phyloP scores from a whole-genome alignment of 768 basidiomycete genomes.

The Pholiota microspora region DNA sequence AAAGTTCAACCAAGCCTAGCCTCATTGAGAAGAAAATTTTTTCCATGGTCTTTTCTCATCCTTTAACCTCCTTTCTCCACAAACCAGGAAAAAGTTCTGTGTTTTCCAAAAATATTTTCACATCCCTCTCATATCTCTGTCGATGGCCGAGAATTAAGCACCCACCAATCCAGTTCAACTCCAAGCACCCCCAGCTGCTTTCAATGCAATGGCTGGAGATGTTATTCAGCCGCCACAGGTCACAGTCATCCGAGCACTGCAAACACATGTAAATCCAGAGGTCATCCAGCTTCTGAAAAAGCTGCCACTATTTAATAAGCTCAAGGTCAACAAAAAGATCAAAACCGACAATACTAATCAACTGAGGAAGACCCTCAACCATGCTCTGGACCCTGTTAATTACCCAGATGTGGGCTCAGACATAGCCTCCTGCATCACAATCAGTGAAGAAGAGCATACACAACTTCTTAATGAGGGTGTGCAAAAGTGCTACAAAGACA shows the following conservation, averaged over 20 bases:
- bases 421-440: background rate
- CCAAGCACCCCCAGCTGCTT: too few species aligned
- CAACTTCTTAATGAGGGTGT: constrained; percentile 1
- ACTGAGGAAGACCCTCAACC: background rate
- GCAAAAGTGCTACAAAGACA: background rate
- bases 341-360: background rate
- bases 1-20: too few species aligned
- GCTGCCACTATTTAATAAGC: background rate
- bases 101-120: too few species aligned
- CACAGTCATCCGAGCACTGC: background rate
- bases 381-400: background rate
- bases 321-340: constrained; percentile 1
- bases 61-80: too few species aligned
- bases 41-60: too few species aligned
- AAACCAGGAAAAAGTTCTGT: too few species aligned
- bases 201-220: too few species aligned
- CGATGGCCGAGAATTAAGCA: too few species aligned
- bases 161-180: too few species aligned
- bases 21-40: too few species aligned
- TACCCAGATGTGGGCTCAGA: background rate
- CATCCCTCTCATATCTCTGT: too few species aligned
- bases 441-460: background rate
- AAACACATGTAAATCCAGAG: constrained; percentile 1
- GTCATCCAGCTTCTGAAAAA: background rate
- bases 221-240: background rate